Conservation (phyloP, 1,284 basidiomycete genomes). For the Wolfiporia cocos region DNA sequence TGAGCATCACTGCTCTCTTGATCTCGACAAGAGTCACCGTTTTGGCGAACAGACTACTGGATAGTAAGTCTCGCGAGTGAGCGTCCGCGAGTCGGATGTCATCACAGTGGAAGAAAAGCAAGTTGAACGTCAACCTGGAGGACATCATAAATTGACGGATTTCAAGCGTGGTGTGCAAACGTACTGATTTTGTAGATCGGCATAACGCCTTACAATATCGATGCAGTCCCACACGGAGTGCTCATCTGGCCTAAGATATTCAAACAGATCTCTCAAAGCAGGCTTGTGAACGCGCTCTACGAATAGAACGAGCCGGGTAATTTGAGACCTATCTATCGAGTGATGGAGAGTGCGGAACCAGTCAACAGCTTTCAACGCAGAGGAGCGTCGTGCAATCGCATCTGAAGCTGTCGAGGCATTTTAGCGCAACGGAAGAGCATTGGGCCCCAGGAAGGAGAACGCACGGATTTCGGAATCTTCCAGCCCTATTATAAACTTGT, state of each 20-base stretch:
- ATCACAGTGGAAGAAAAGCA: conserved; percentile 38
- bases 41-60: conserved; percentile 24
- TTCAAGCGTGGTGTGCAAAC: conserved; percentile 1
- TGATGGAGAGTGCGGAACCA: conserved; percentile 45
- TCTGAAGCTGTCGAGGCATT: no score
- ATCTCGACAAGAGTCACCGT: conserved; percentile 22
- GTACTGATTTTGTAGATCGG: conserved; percentile 6
- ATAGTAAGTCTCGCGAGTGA: conserved; percentile 20
- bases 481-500: no score
- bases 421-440: no score
- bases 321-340: conserved; percentile 27
- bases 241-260: conserved; percentile 36
- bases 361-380: no score
- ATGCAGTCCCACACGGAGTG: conserved; percentile 36
- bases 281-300: conserved; percentile 37
- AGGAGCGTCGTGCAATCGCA: no score
- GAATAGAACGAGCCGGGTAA: conserved; percentile 33
- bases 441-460: no score
- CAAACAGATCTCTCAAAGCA: conserved; percentile 36
- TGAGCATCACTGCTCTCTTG: conserved; percentile 31
- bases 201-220: background rate
- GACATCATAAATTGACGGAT: conserved; percentile 1
- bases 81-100: conserved; percentile 17
- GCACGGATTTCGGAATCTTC: no score
- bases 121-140: conserved; percentile 36